A percentile compares a stretch with the other conserved stretches of the same genome.
phyloP scores from a whole-genome alignment of 148 eudicot genomes.

The Cornus kousa region DNA sequence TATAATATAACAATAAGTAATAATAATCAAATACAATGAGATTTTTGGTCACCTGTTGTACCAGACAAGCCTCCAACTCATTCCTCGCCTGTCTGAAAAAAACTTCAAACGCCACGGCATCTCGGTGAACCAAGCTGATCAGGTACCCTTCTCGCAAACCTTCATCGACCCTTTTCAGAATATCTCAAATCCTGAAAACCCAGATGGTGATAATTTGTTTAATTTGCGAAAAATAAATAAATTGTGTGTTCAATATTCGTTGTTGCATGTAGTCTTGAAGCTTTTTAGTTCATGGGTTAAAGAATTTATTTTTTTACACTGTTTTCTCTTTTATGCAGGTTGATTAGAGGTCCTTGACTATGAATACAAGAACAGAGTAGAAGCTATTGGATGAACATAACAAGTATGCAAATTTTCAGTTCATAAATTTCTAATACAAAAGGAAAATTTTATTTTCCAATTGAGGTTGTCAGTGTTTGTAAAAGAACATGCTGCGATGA shows the following conservation, averaged over 20 bases:
- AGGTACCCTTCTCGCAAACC: constrained; percentile 27
- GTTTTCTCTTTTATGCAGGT: constrained; percentile 4
- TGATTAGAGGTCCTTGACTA: not conserved
- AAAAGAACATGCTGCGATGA: not conserved
- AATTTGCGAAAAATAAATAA: too few relatives aligned
- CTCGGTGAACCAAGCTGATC: constrained; percentile 9
- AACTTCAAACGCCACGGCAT: constrained; percentile 7
- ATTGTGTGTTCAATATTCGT: not conserved
- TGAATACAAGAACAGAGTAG: not conserved
- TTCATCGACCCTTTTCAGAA: constrained; percentile 30
- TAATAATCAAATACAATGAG: not conserved
- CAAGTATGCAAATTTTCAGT: not conserved
- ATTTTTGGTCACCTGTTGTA: not conserved
- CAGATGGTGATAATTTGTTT: constrained; percentile 17
- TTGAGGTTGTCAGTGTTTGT: not conserved
- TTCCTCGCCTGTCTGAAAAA: not conserved
- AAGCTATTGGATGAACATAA: not conserved
- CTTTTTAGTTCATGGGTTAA: too few relatives aligned
- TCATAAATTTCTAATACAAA: not conserved
- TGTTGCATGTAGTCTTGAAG: too few relatives aligned
- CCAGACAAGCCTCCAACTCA: not conserved
- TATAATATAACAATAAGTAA: too few relatives aligned
- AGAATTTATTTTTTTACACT: too few relatives aligned
- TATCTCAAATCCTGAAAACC: constrained; percentile 18
- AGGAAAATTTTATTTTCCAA: not conserved